Evolutionary conservation across 2,329 filamentous ascomycete genomes (phyloP), one percentile per base, ranked within the genome.

Genomic region (Talaromyces sp.): DNA sequence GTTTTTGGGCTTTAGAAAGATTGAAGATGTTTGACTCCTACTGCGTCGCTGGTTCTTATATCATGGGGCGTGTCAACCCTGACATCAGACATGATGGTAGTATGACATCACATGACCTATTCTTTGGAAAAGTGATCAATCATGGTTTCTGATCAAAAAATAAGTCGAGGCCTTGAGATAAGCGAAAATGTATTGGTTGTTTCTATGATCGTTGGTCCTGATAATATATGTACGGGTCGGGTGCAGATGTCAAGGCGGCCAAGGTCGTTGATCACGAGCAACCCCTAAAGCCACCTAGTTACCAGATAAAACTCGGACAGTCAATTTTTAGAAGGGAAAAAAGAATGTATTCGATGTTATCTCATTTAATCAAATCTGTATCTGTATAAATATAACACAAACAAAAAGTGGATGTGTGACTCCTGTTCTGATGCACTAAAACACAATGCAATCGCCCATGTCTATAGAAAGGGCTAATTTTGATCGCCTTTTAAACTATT

Each of bases 81-180:
- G 61, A 57, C 52, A 56, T 63, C 61, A 62, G 61, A 45, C 52
- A 57, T 63, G 61, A 63, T 63, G 61, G 27, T 22, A 22, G 1
- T 57, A 63, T 63, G 61, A 63, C 61, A 63, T 63, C 61, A 63
- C 50, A 63, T 62, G 61, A 47, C n/a, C 37, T 35, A 19, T 45
- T 22, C n/a, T 41, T 13, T n/a, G 4, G 8, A 22, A 45, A 22
- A 45, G 25, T 47, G 9, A 22, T 15, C 19, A 31, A n/a, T n/a
- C 3, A 31, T 3, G 10, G 19, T 35, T 54, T 35, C 25, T 19
- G 50, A 3, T 54, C 7, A 33, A 54, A 27, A 33, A 54, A 27
- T 15, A 27, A 47, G 5, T 56, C 17, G 52, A 56, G 13, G 13
- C 22, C 5, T 50, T 25, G 45, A 47, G 11, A 47, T 47, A 5